Conservation (phyloP, 176 grass and related monocot genomes). For the Dactylis glomerata region DNA sequence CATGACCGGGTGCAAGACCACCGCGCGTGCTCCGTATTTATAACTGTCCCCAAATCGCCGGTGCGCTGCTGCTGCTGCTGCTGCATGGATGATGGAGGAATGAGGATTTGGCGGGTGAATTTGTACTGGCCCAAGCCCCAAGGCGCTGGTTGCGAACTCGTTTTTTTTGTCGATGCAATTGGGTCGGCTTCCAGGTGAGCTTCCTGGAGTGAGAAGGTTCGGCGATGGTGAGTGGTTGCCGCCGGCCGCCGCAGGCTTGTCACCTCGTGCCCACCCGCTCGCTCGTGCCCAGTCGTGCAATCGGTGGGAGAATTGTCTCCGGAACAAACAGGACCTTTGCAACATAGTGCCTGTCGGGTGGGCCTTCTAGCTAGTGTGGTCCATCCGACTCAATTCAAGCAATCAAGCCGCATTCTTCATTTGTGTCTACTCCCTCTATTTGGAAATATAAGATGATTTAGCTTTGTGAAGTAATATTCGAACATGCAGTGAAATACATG, state of each 20-base stretch:
- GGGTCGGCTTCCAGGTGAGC: constrained; percentile 47
- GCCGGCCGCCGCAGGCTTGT: constrained; percentile 19
- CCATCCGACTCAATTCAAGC: not conserved
- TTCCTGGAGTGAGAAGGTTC: constrained; percentile 57
- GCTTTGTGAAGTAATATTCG: too few relatives aligned
- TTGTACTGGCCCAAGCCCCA: constrained; percentile 8
- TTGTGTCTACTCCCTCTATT: too few relatives aligned
- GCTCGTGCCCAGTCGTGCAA: constrained; percentile 12
- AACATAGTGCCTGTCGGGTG: not conserved
- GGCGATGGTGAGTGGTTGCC: constrained; percentile 34
- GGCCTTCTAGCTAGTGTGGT: not conserved
- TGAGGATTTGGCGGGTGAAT: not conserved
- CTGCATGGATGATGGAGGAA: constrained; percentile 9
- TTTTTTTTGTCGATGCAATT: not conserved
- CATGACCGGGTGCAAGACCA: constrained; percentile 33
- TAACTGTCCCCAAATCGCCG: constrained; percentile 5
- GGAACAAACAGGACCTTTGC: constrained; percentile 8
- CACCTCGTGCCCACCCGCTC: not conserved
- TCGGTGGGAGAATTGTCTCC: constrained; percentile 24
- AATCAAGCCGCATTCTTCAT: constrained; percentile 16
- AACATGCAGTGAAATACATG: too few relatives aligned
- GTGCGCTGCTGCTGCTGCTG: not conserved
- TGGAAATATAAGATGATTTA: too few relatives aligned
- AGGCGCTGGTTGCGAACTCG: not conserved
- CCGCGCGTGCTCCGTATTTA: constrained; percentile 42